phyloP scores from a whole-genome alignment of 768 basidiomycete species.

The Mycena vulgaris region DNA sequence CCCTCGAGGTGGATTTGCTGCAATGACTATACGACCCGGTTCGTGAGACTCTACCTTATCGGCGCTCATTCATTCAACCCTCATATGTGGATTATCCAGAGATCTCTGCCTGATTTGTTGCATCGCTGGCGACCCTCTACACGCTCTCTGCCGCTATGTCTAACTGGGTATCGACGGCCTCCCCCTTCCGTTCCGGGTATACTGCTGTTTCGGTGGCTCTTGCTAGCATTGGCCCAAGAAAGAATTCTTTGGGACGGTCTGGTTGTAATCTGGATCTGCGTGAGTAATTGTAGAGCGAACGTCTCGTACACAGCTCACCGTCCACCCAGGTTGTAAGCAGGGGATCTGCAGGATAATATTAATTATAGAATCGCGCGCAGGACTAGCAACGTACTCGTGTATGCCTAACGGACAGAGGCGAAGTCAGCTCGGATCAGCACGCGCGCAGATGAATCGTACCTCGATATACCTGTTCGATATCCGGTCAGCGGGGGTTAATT shows the following conservation, averaged over 20 bases:
- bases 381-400: slow-evolving; percentile 11
- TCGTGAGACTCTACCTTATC: no score
- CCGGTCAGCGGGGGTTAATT: neutral
- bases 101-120: no score
- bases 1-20: no score
- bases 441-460: slow-evolving; percentile 46
- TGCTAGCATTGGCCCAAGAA: slow-evolving; percentile 59
- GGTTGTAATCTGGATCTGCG: slow-evolving; percentile 51
- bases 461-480: slow-evolving; percentile 29
- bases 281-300: slow-evolving; percentile 9
- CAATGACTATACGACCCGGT: no score
- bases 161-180: no score
- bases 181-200: no score
- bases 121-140: no score
- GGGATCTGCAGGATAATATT: slow-evolving; percentile 67
- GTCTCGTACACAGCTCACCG: neutral
- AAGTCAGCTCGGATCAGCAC: neutral
- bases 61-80: no score
- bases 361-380: neutral
- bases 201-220: no score
- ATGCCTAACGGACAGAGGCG: slow-evolving; percentile 1
- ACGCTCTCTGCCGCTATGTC: no score
- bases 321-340: slow-evolving; percentile 67
- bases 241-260: slow-evolving; percentile 67
- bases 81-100: no score